Evolutionary conservation across 192 early-diverging fungal species (phyloP), one percentile per base, ranked within the genome.

Genomic region (Podila epigama): DNA sequence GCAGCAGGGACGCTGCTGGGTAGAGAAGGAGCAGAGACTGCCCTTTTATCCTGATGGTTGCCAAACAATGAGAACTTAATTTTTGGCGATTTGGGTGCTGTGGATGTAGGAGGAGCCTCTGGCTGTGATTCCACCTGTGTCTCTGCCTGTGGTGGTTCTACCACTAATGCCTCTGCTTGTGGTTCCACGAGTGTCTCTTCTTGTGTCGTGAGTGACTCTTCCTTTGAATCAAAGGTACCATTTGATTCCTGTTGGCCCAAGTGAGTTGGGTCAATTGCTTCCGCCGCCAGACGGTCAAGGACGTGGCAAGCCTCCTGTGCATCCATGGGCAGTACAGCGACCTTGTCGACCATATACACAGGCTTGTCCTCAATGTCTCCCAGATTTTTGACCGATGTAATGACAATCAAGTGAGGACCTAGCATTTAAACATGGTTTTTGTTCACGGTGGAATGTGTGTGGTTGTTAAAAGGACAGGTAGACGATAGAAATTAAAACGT

Each of bases 291-390:
- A 58, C 39, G 66, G 33, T 75, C 68, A 58, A 68, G 36, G 33
- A 64, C 63, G 35, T 20, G 75, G 39, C 51, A 16, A 1, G 83
- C 70, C 31, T 71, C 79, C 0, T 58, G 10, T 18, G 61, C 59
- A 25, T 80, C 63, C 56, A 82, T 65, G 15, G 70, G 70, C 51
- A 84, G 40, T 44, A 81, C 70, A 2, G 72, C 64, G 0, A 84
- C 58, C 51, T 69, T 82, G 57, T 73, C 67, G 20, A 84, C 78
- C 11, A 69, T 78, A 64, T 68, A 80, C 5, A 84, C 69, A 2
- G 73, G 62, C 40, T 79, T 70, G 33, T 75, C 79, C 48, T 66
- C 69, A 20, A 84, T 67, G 16, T 82, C 41, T 7, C 83, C 83
- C 27, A 81, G 54, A 11, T 60, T 5, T 13, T 79, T 78, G 27